Evolutionary conservation across 179 eudicot species (phyloP).

Genomic region (Silene coronaria): DNA sequence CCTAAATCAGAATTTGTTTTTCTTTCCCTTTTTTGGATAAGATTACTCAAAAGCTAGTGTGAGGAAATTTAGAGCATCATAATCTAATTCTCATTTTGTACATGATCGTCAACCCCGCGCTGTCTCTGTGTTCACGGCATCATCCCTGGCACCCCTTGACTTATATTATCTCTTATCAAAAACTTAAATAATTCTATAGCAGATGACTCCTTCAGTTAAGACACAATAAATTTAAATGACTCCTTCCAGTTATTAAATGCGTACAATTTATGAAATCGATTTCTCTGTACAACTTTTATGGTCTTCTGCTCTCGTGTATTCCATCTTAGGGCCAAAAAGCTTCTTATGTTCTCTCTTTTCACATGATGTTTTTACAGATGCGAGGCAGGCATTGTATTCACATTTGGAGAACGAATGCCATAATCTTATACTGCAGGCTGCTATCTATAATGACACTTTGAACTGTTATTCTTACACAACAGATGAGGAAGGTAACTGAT

Average conservation of each 20-base stretch:
- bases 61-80: background rate
- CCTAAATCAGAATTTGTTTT: too few species aligned
- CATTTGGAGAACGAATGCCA: background rate
- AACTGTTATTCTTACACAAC: background rate
- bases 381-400: background rate
- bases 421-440: background rate
- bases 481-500: background rate
- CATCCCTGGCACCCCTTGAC: background rate
- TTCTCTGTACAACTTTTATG: background rate
- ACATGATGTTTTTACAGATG: conserved; percentile 1
- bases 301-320: background rate
- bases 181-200: background rate
- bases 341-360: background rate
- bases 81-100: background rate
- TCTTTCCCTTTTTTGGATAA: too few species aligned
- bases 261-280: background rate
- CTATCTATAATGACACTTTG: background rate
- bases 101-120: background rate
- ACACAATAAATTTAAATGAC: background rate
- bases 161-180: background rate
- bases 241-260: background rate
- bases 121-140: background rate
- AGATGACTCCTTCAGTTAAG: background rate
- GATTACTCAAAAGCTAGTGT: too few species aligned
- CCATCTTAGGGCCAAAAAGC: background rate